phyloP scores from a whole-genome alignment of 306 rosid species.

The Prosopis cineraria region DNA sequence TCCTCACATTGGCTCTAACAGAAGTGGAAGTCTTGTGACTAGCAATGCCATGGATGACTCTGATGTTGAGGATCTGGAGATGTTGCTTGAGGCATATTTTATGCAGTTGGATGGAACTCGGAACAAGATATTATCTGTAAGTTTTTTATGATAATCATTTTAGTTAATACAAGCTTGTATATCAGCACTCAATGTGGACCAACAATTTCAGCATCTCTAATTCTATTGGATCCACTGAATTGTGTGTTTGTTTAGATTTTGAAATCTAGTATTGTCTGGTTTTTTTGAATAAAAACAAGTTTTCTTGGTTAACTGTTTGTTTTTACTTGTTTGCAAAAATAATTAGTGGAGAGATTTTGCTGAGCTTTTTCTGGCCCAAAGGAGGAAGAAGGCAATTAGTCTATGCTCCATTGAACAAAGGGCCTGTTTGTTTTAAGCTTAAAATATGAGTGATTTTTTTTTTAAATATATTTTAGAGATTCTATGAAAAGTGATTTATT shows the following conservation, averaged over 20 bases:
- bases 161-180: conserved; percentile 10
- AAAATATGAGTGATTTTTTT: too few relatives aligned
- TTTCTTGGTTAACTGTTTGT: not conserved
- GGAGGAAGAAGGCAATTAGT: not conserved
- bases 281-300: conserved; percentile 6
- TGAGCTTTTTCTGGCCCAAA: not conserved
- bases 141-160: conserved; percentile 36
- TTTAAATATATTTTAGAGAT: too few relatives aligned
- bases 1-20: conserved; percentile 59
- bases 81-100: conserved; percentile 98
- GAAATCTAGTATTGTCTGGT: conserved; percentile 26
- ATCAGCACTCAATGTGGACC: not conserved
- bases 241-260: conserved; percentile 5
- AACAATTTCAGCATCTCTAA: not conserved
- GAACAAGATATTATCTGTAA: conserved; percentile 94
- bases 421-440: too few relatives aligned
- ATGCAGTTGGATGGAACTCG: conserved; percentile 98
- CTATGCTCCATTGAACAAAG: conserved; percentile 1
- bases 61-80: conserved; percentile 94
- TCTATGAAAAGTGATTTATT: too few relatives aligned
- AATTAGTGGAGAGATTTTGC: conserved; percentile 6
- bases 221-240: conserved; percentile 10
- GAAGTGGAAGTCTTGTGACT: conserved; percentile 72
- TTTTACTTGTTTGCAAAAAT: conserved; percentile 7
- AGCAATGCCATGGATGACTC: conserved; percentile 62